phyloP scores from a whole-genome alignment of 1,284 basidiomycete genomes.

The Sporisorium graminicola region DNA sequence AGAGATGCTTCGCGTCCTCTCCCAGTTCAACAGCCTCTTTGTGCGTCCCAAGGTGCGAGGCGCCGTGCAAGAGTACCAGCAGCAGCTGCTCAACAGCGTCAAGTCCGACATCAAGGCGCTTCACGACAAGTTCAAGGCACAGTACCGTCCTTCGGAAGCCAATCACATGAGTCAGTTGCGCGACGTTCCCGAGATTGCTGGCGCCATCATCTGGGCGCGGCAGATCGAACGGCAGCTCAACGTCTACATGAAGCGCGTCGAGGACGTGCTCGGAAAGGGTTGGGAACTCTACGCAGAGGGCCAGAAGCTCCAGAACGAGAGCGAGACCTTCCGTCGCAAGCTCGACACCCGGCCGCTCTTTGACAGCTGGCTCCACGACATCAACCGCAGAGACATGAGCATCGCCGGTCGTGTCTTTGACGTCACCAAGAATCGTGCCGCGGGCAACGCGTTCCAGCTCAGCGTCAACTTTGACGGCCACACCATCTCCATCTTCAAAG shows the following conservation, averaged over 20 bases:
- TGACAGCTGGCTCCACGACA: conserved; percentile 96
- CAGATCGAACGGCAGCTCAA: conserved; percentile 97
- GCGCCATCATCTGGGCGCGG: conserved; percentile 97
- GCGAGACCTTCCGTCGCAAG: conserved; percentile 91
- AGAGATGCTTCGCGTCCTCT: conserved; percentile 99
- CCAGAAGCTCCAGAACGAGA: conserved; percentile 93
- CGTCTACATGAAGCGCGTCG: conserved; percentile 99
- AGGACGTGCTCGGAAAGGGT: conserved; percentile 96
- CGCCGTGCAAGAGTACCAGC: conserved; percentile 98
- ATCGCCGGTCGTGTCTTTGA: conserved; percentile 97
- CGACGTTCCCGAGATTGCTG: conserved; percentile 94
- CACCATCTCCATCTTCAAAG: conserved; percentile 97
- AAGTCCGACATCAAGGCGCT: conserved; percentile 96
- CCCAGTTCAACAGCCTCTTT: conserved; percentile 97
- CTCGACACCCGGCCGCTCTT: conserved; percentile 93
- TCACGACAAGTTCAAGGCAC: conserved; percentile 85
- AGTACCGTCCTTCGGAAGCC: conserved; percentile 93
- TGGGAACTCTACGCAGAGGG: conserved; percentile 99
- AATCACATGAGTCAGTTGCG: conserved; percentile 99
- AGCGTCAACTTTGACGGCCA: conserved; percentile 97
- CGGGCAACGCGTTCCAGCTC: conserved; percentile 77
- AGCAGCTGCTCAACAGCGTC: conserved; percentile 76
- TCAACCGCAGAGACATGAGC: conserved; percentile 86
- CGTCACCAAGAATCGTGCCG: conserved; percentile 81
- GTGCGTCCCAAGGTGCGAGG: conserved; percentile 88